Evolutionary conservation across 2,329 filamentous ascomycete species (phyloP).

Genomic region (Ophiostoma pallidulum): DNA sequence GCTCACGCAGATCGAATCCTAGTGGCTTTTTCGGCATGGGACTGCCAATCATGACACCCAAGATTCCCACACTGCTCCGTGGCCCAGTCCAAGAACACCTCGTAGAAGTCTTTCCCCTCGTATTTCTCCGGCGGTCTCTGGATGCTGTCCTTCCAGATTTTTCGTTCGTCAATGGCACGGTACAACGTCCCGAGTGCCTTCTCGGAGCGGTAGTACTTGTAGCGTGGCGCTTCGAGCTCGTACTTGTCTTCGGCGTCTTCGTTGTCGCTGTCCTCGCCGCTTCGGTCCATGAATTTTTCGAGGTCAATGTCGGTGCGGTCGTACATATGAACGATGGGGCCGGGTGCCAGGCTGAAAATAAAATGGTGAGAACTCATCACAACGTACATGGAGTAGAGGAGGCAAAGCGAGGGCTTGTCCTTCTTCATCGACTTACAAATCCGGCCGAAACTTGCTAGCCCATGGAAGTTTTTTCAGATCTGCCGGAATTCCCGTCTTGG

Average conservation of each 20-base stretch:
- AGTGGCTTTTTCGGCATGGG: constrained; percentile 29
- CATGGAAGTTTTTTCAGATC: constrained; percentile 34
- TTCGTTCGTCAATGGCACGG: constrained; percentile 60
- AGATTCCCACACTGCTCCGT: constrained; percentile 21
- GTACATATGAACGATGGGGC: constrained; percentile 35
- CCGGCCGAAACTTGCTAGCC: constrained; percentile 34
- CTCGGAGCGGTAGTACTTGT: constrained; percentile 54
- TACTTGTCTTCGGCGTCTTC: constrained; percentile 37
- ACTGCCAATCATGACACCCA: constrained; percentile 27
- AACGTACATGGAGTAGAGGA: not conserved
- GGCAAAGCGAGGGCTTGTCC: not conserved
- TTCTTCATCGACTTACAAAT: constrained; percentile 46
- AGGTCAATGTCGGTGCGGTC: constrained; percentile 35
- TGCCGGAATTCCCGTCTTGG: constrained; percentile 60
- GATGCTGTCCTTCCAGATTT: constrained; percentile 49
- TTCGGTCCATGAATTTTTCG: constrained; percentile 22
- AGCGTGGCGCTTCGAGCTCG: constrained; percentile 32
- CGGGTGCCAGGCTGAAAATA: constrained; percentile 33
- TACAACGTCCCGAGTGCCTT: constrained; percentile 64
- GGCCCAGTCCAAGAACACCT: constrained; percentile 28
- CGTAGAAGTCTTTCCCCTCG: constrained; percentile 31
- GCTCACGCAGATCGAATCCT: constrained; percentile 38
- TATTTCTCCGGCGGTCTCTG: constrained; percentile 22
- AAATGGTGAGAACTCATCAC: not conserved
- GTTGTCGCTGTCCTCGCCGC: constrained; percentile 35